A percentile compares a stretch with the other conserved stretches of the same genome.
Evolutionary conservation across 768 basidiomycete genomes (phyloP).

Genomic region (Phaffia tasmanica): DNA sequence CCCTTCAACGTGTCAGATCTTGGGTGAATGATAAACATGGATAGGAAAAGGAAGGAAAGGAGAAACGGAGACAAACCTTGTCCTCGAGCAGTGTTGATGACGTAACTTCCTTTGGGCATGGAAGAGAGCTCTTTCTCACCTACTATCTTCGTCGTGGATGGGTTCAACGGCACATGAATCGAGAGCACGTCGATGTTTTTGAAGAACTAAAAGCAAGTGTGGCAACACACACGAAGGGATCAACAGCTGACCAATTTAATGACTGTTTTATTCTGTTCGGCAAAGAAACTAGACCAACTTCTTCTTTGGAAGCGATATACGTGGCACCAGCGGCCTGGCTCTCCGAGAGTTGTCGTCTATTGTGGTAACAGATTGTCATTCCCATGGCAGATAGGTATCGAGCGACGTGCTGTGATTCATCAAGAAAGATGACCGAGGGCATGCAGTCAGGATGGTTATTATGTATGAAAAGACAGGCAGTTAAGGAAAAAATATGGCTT

Average conservation of each 20-base stretch:
- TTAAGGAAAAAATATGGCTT: not conserved
- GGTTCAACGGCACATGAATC: conserved; percentile 51
- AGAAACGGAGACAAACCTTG: conserved; percentile 34
- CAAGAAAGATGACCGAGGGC: not conserved
- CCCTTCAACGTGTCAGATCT: not conserved
- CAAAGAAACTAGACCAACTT: not conserved
- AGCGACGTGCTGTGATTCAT: not conserved
- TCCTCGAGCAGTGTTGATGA: conserved; percentile 59
- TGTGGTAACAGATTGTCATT: conserved; percentile 20
- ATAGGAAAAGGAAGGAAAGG: not conserved
- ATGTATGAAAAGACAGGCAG: not conserved
- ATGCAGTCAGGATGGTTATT: not conserved
- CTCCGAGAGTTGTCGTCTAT: conserved; percentile 8
- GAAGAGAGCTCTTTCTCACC: conserved; percentile 44
- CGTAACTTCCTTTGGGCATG: conserved; percentile 50
- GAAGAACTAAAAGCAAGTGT: conserved; percentile 41
- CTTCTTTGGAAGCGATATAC: conserved; percentile 11
- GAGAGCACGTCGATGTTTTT: conserved; percentile 51
- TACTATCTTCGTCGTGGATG: conserved; percentile 46
- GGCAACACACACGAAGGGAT: not conserved
- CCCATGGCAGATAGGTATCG: conserved; percentile 19
- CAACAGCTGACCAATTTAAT: not conserved
- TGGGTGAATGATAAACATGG: not conserved
- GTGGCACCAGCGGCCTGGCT: conserved; percentile 3
- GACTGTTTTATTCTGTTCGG: not conserved